Evolutionary conservation across 805 yeast genomes (phyloP), one percentile per base, ranked within the genome.

Genomic region (Candida takata): DNA sequence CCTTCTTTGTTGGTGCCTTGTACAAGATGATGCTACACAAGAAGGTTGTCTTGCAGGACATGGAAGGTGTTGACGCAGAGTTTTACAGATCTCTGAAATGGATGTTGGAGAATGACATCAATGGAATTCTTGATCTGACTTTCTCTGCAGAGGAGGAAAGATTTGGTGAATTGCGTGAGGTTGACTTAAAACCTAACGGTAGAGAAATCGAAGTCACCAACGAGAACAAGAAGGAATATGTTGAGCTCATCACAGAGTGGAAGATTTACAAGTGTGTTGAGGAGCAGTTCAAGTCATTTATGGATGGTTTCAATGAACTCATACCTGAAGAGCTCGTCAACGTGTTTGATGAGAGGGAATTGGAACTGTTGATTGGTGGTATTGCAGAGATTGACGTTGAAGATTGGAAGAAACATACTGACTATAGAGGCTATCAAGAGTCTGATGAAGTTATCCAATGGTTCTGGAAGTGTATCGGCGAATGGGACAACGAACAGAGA

Each of bases 351-450:
- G 98, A 92, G 67, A 81, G 97, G 61, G 99, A 92, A 64, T 68
- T 92, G 46, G 99, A 92, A 69, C 69, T 92, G 58, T 74, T 92
- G 57, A 92, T 92, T 62, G 98, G 98, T 60, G 99, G 99, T 61
- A 79, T 92, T 55, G 92, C 97, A 3, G 98, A 92, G 54, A 90
- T 92, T 53, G 98, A 92, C 61, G 84, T 90, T 40, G 97, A 88
- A 47, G 99, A 92, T 67, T 92, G 99, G 99, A 92, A 87, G 66
- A 88, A 86, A 59, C 97, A 92, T 61, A 92, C 99, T 15, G 99
- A 92, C 62, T 92, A 92, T 65, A 78, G 98, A 66, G 98, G 98
- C 5, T 92, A 90, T 63, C 90, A 87, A 58, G 97, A 92, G 64
- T 77, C 77, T 45, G 98, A 92, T 63, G 95, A 87, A 64, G 96